Percentiles rank a stretch among this genome's conserved stretches.
Evolutionary conservation across 1,139 yeast genomes (phyloP).

Genomic region (Kazachstania sp.): DNA sequence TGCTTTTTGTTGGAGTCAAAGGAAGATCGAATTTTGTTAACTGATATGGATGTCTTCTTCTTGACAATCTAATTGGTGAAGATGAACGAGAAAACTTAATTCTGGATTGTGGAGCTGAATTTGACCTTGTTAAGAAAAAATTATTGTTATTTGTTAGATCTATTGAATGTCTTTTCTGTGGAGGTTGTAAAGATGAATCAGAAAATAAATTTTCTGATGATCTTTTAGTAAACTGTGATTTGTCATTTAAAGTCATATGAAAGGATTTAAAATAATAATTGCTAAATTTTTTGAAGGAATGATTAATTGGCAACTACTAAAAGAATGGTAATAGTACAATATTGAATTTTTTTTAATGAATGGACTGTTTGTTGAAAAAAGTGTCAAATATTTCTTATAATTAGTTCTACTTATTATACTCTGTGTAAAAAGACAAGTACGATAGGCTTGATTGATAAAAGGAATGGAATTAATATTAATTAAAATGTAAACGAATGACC

Average conservation of each 20-base stretch:
- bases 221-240: not conserved
- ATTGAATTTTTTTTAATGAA: too few species aligned
- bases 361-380: too few species aligned
- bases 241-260: not conserved
- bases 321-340: not conserved
- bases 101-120: not conserved
- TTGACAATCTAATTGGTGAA: slow-evolving; percentile 3
- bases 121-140: not conserved
- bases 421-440: not conserved
- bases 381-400: too few species aligned
- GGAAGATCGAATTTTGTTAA: not conserved
- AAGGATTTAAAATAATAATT: not conserved
- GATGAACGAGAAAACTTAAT: slow-evolving; percentile 1
- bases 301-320: not conserved
- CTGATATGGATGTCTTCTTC: slow-evolving; percentile 7
- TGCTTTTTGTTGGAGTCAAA: not conserved
- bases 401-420: too few species aligned
- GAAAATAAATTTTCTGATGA: not conserved
- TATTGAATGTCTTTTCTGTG: not conserved
- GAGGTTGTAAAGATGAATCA: not conserved
- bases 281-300: not conserved
- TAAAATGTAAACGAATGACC: not conserved
- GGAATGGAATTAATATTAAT: not conserved
- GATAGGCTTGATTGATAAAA: not conserved
- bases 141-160: not conserved